Evolutionary conservation across 176 grass and related monocot genomes (phyloP).

Genomic region (Alopecurus myosuroides): DNA sequence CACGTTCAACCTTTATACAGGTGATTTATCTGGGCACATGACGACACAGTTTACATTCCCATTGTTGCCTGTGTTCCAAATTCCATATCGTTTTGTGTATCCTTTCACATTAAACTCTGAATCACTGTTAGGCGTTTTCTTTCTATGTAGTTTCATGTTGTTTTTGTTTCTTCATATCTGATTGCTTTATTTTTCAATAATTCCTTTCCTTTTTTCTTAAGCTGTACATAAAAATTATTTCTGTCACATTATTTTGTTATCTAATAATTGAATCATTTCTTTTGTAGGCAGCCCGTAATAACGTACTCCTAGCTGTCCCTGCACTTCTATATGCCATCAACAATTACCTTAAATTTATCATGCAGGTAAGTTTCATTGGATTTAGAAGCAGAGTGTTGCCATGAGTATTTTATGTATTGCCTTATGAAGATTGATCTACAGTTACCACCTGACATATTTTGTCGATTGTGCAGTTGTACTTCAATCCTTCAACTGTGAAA

Average conservation of each 20-base stretch:
- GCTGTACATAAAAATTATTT: no score
- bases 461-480: constrained; percentile 78
- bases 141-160: neutral
- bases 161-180: neutral
- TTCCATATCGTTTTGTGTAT: neutral
- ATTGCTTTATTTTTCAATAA: neutral
- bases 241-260: neutral
- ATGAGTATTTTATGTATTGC: constrained; percentile 13
- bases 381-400: neutral
- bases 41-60: neutral
- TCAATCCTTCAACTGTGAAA: constrained; percentile 97
- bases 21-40: constrained; percentile 30
- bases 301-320: constrained; percentile 90
- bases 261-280: constrained; percentile 10
- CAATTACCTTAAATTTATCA: constrained; percentile 99
- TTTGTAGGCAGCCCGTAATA: constrained; percentile 90
- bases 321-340: constrained; percentile 97
- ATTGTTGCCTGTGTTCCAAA: neutral
- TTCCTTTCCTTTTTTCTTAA: neutral
- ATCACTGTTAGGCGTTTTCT: neutral
- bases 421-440: constrained; percentile 2
- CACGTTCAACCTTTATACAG: constrained; percentile 88
- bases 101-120: neutral
- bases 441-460: constrained; percentile 18
- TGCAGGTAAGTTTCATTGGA: constrained; percentile 67